phyloP scores from a whole-genome alignment of 352 stramenopile genomes.

The Phytophthora hibernalis region DNA sequence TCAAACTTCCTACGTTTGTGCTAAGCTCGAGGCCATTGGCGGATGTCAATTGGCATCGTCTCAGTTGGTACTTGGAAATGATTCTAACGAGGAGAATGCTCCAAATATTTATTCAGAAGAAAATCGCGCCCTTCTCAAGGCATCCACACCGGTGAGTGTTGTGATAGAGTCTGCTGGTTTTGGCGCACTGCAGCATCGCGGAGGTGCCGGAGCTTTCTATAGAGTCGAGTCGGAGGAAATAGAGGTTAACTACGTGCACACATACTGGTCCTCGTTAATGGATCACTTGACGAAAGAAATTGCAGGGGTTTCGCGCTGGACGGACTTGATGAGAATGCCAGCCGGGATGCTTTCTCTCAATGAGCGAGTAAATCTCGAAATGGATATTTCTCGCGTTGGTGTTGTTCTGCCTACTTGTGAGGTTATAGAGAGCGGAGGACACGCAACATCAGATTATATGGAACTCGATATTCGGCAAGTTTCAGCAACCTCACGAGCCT shows the following conservation, averaged over 20 bases:
- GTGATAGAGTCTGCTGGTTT: slow-evolving; percentile 57
- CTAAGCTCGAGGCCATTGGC: slow-evolving; percentile 45
- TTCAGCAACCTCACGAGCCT: slow-evolving; percentile 51
- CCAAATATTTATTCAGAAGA: slow-evolving; percentile 36
- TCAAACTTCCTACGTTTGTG: slow-evolving; percentile 35
- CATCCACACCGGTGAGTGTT: slow-evolving; percentile 39
- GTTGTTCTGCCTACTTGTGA: slow-evolving; percentile 59
- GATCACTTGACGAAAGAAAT: slow-evolving; percentile 71
- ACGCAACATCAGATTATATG: slow-evolving; percentile 59
- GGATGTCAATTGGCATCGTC: slow-evolving; percentile 55
- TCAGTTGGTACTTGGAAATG: slow-evolving; percentile 6
- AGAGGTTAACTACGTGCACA: slow-evolving; percentile 69
- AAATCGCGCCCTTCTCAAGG: slow-evolving; percentile 51
- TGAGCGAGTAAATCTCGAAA: slow-evolving; percentile 66
- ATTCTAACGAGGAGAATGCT: neutral
- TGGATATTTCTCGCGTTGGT: slow-evolving; percentile 45
- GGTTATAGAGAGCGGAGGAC: slow-evolving; percentile 36
- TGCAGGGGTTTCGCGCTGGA: slow-evolving; percentile 71
- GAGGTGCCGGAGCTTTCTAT: slow-evolving; percentile 51
- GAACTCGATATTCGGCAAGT: slow-evolving; percentile 57
- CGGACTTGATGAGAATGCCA: slow-evolving; percentile 58
- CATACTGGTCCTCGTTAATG: slow-evolving; percentile 50
- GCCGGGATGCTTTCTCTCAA: slow-evolving; percentile 35
- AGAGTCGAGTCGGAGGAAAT: slow-evolving; percentile 47
- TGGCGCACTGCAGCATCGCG: slow-evolving; percentile 51